Evolutionary conservation across 2,329 filamentous ascomycete genomes (phyloP), one percentile per base, ranked within the genome.

Genomic region (Reticulascus tulasneorum): DNA sequence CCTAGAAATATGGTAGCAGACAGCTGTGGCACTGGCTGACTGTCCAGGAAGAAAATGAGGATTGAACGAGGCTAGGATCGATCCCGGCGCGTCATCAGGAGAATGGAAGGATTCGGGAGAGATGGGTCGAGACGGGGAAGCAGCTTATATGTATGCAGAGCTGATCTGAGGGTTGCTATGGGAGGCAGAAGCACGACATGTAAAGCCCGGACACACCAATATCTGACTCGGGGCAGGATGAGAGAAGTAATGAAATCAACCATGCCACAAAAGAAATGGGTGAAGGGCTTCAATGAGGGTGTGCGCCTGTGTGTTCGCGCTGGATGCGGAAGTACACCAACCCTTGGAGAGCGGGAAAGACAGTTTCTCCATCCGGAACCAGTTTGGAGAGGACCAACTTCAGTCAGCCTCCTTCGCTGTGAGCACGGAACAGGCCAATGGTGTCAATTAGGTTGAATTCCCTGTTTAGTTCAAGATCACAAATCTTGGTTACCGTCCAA

Each of bases 101-200:
- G 40, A 20, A 33, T 40, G 27, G 40, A 23, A 37, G 40, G 32
- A 42, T 37, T 40, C 15, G 20, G 21, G 17, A 30, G 32, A 36
- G 33, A 23, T 29, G 37, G 32, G n/a, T n/a, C n/a, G n/a, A n/a
- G 39, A 35, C 25, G 39, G 37, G 29, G 26, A 31, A 25, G 17
- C 17, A 21, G 40, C 33, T 40, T 32, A n/a, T 33, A 37, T 42
- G 40, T 42, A 42, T 42, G 40, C 40, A 42, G 37, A 40, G 32
- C 32, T 23, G 29, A 29, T 29, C 18, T 37, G 40, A 26, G 36
- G 23, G 31, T 28, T 29, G 37, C 32, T 21, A 32, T 29, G 37
- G 32, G 28, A 29, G 37, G 33, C 40, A n/a, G 28, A 40, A 17
- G 32, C 40, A 42, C 12, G 22, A 40, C 27, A 29, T 36, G 19